Percentiles rank a stretch among this genome's conserved stretches.
These are phyloP conservation scores for Daedaleopsis nitida DNA, from an alignment of 768 basidiomycete genomes.

Conservation along the genomic window DNA sequence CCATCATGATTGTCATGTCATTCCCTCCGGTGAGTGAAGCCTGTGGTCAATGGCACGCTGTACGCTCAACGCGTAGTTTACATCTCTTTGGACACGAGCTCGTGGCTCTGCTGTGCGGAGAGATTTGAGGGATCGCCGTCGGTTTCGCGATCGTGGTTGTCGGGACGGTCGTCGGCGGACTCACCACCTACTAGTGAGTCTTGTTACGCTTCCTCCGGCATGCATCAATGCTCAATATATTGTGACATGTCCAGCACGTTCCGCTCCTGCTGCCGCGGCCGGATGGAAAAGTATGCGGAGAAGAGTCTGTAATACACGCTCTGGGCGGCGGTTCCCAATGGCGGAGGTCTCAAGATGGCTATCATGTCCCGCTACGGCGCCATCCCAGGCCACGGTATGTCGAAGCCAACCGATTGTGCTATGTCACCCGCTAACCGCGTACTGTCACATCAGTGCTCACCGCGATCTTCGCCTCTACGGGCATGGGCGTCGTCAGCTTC, in stretches of 20 bases:
- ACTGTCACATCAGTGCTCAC: constrained; percentile 62
- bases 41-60: not conserved
- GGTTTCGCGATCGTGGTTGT: constrained; percentile 86
- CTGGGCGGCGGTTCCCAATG: constrained; percentile 62
- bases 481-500: constrained; percentile 79
- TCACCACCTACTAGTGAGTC: constrained; percentile 81
- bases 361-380: constrained; percentile 74
- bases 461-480: constrained; percentile 83
- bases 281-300: constrained; percentile 64
- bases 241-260: constrained; percentile 57
- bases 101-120: constrained; percentile 79
- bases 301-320: constrained; percentile 48
- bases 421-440: not conserved
- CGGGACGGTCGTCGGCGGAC: constrained; percentile 81
- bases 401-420: too few relatives aligned
- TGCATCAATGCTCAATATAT: not conserved
- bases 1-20: constrained; percentile 42
- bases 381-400: constrained; percentile 82
- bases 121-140: constrained; percentile 86
- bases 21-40: constrained; percentile 28
- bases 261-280: constrained; percentile 71
- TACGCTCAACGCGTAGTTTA: not conserved
- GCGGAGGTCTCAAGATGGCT: constrained; percentile 85
- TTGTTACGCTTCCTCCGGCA: not conserved
- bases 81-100: constrained; percentile 92